Evolutionary conservation across 805 yeast species (phyloP).

Genomic region (Metschnikowia proteae): DNA sequence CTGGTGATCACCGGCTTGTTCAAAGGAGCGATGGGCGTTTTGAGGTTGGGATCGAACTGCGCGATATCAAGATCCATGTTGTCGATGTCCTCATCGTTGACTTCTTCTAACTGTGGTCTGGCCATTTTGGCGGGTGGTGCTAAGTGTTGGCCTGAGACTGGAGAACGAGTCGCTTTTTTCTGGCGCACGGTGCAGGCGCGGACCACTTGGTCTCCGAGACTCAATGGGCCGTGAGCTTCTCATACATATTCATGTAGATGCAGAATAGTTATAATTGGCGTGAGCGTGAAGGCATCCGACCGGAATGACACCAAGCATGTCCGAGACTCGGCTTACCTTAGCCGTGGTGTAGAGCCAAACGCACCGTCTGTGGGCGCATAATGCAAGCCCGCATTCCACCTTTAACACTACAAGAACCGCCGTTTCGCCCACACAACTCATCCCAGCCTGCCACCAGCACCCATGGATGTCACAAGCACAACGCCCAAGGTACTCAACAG

Average conservation of each 20-base stretch:
- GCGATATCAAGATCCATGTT: conserved; percentile 92
- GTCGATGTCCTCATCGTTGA: conserved; percentile 82
- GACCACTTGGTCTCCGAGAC: not conserved
- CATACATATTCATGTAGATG: not conserved
- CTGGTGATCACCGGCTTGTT: conserved; percentile 56
- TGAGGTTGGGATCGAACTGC: conserved; percentile 69
- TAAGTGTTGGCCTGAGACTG: not conserved
- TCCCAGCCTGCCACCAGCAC: not conserved
- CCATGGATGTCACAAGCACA: conserved; percentile 7
- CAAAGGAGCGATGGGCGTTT: conserved; percentile 66
- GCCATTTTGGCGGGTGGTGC: conserved; percentile 17
- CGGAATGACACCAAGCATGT: too few relatives aligned
- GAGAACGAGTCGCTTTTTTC: conserved; percentile 4
- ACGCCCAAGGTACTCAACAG: conserved; percentile 16
- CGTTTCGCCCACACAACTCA: not conserved
- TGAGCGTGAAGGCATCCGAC: too few relatives aligned
- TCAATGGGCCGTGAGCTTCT: too few relatives aligned
- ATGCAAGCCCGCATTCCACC: not conserved
- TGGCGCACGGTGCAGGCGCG: conserved; percentile 1
- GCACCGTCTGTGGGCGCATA: not conserved
- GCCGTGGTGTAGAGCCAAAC: too few relatives aligned
- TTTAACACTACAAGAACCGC: not conserved
- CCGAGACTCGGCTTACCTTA: too few relatives aligned
- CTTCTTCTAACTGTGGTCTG: conserved; percentile 72
- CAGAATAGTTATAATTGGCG: not conserved